Base-by-base conservation (phyloP, 768 basidiomycete species). In the Boletus tomentosulus region DNA sequence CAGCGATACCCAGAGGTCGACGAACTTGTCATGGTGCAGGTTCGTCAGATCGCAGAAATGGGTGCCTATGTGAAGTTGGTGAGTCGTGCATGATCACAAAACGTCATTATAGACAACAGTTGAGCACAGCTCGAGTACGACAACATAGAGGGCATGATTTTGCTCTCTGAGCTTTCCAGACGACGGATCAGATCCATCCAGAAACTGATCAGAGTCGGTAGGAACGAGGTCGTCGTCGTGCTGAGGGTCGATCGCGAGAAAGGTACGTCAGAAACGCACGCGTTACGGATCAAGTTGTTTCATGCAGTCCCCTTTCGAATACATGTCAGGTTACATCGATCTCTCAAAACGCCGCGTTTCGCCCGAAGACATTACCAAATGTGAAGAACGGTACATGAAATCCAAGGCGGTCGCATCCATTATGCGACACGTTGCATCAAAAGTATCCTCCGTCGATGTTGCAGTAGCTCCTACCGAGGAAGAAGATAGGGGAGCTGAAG, bases 1-100 rank as follows among this genome's bases (percentile, higher is more conserved):
- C 89, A 89, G 66, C 84, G 86, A 63, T 97, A 94, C 68, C 94
- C 94, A 27, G 91, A 98, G 72, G 92, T 97, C 58, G 96, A 99
- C 70, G 92, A 97, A 71, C 86, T 98, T 48, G 97, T 98, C 73
- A 98, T 98, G 96, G 97, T 99, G 12, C 95, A 98, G 69, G 97
- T 99, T 58, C 90, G 92, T 71, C 93, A 97, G 75, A 99, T 99
- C 64, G 92, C 94, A 49, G 96, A 99, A 73, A 99, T 98, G 96
- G 97, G 97, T 46, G 97, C 97, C 43, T 98, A 99, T 70, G 97
- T 99, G 59, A 98, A 98, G 68, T 79, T 99, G 62, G 95, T 96
- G 60, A 62, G 89, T 76, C 22, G 10, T n/a, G 24, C 22, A 1
- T 13, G 33, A 15, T 44, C 46, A 13, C 7, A n/a, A 1, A 15